Evolutionary conservation across 2,329 filamentous ascomycete species (phyloP), one percentile per base, ranked within the genome.

Genomic region (Macroventuria anomochaeta): DNA sequence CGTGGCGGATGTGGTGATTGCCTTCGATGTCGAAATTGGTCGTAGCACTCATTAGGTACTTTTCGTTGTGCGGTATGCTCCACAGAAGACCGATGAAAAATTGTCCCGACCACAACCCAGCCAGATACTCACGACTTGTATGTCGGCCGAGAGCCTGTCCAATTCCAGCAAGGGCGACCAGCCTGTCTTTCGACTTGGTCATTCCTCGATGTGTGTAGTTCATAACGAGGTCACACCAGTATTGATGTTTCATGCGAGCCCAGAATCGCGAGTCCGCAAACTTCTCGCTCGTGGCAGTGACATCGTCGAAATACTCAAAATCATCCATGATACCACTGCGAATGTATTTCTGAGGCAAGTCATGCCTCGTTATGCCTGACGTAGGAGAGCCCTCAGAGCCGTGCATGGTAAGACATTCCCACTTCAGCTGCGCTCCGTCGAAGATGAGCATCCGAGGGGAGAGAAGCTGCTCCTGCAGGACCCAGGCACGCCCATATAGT

Each of bases 181-280:
- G 55, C 10, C 61, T 36, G 34, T 67, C 62, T 11, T 42, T 53
- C 3, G 53, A 13, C 21, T 59, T 47, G 3, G 62, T 67, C 54
- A 67, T 63, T 3, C 62, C 62, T 20, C 64, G 52, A 32, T 63
- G 59, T 5, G 61, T 63, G 37, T 62, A 67, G 34, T 67, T 57
- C 55, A 21, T 36, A 18, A 58, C 56, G 15, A 55, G 32, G n/a
- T 53, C 38, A 34, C 51, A 59, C 66, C 64, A 66, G 5, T 53
- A 17, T 17, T 56, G 39, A 7, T 60, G 50, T 33, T 60, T 53
- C 7, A 23, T 7, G 5, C 39, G 53, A 7, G 41, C 26, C 13
- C 49, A 55, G 31, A 53, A 44, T 17, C 23, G 2, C 12, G n/a
- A n/a, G n/a, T n/a, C n/a, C n/a, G n/a, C n/a, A n/a, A n/a, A n/a